Evolutionary conservation across 108 stramenopile genomes (phyloP).

Genomic region (Conticribra guillardii): DNA sequence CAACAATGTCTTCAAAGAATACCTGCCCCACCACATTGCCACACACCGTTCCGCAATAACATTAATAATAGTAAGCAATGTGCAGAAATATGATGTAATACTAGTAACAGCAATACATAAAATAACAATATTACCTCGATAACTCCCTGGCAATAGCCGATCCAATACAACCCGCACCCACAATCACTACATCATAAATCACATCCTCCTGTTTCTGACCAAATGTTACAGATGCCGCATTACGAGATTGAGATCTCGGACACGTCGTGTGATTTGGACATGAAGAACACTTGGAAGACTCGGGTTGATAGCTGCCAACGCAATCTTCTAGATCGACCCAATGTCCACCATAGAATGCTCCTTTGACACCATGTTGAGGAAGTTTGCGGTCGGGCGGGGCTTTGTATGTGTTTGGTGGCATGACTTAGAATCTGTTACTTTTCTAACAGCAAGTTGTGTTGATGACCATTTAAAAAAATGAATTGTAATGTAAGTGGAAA

Average conservation of each 20-base stretch:
- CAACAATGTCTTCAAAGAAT: constrained; percentile 51
- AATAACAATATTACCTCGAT: too few relatives aligned
- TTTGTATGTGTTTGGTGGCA: constrained; percentile 21
- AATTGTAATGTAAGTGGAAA: too few relatives aligned
- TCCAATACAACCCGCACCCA: constrained; percentile 83
- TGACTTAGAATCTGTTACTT: too few relatives aligned
- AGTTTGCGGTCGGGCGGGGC: constrained; percentile 36
- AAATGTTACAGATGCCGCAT: too few relatives aligned
- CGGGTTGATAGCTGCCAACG: constrained; percentile 51
- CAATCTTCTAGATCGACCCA: constrained; percentile 85
- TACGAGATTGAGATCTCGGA: constrained; percentile 60
- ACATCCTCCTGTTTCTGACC: constrained; percentile 17
- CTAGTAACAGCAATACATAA: too few relatives aligned
- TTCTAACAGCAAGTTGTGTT: too few relatives aligned
- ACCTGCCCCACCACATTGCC: too few relatives aligned
- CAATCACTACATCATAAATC: constrained; percentile 65
- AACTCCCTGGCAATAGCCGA: constrained; percentile 84
- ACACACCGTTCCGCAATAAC: too few relatives aligned
- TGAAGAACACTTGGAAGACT: constrained; percentile 38
- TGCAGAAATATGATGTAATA: too few relatives aligned
- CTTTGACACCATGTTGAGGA: constrained; percentile 49
- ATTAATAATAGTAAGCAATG: too few relatives aligned
- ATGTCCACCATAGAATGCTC: constrained; percentile 73
- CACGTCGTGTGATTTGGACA: constrained; percentile 46
- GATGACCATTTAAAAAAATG: too few relatives aligned